Conservation (phyloP, 176 grass and related monocot genomes). For the Olyra latifolia region DNA sequence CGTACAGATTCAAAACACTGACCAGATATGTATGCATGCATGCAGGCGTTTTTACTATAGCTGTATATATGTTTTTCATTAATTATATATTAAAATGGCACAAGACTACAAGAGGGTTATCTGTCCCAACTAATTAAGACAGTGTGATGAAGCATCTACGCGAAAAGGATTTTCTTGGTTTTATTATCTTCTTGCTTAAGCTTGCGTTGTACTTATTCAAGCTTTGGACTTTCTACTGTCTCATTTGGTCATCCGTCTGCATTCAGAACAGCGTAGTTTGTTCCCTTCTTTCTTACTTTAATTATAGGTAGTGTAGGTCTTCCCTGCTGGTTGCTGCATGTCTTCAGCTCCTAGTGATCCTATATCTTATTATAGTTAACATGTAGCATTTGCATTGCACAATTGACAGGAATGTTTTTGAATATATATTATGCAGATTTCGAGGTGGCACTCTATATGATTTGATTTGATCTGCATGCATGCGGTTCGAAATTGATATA, state of each 20-base stretch:
- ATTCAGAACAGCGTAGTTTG: background rate
- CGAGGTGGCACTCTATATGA: background rate
- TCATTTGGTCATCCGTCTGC: background rate
- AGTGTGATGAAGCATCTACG: constrained; percentile 5
- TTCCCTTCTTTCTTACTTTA: background rate
- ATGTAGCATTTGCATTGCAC: background rate
- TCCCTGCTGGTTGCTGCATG: background rate
- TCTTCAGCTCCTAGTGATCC: background rate
- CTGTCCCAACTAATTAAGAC: background rate
- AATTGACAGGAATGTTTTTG: background rate
- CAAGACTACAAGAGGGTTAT: background rate
- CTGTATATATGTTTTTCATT: background rate
- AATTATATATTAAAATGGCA: background rate
- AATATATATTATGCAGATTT: background rate
- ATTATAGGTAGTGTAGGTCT: background rate
- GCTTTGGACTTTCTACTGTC: constrained; percentile 22
- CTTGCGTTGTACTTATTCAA: constrained; percentile 15
- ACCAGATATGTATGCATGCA: background rate
- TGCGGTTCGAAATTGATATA: background rate
- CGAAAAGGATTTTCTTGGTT: constrained; percentile 9
- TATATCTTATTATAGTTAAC: background rate
- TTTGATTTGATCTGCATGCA: constrained; percentile 14
- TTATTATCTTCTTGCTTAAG: constrained; percentile 19
- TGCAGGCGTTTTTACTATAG: background rate
- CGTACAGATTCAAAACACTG: constrained; percentile 2